phyloP scores from a whole-genome alignment of 345 rosid genomes.

The Gossypium bickii region DNA sequence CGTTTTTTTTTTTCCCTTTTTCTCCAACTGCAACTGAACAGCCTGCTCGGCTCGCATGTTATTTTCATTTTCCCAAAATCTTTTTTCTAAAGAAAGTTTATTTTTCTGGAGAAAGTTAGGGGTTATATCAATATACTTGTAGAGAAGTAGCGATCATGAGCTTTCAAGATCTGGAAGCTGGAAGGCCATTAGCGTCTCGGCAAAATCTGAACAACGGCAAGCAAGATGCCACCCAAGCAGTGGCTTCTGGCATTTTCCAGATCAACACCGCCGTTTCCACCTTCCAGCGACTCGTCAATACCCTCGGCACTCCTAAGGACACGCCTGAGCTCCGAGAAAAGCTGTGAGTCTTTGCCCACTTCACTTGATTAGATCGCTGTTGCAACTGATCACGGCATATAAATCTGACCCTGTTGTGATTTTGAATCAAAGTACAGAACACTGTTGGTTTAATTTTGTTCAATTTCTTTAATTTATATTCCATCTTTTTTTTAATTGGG shows the following conservation, averaged over 20 bases:
- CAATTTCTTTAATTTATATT: neutral
- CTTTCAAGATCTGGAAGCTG: constrained; percentile 92
- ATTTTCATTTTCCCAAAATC: constrained; percentile 4
- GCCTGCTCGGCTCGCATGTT: constrained; percentile 10
- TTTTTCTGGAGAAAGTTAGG: constrained; percentile 21
- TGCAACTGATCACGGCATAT: neutral
- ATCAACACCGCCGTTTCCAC: constrained; percentile 96
- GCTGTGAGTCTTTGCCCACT: constrained; percentile 55
- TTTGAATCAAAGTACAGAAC: neutral
- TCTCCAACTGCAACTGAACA: neutral
- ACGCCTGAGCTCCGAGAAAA: constrained; percentile 93
- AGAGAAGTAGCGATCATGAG: constrained; percentile 45
- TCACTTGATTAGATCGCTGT: neutral
- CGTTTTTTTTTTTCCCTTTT: neutral
- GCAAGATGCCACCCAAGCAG: constrained; percentile 82
- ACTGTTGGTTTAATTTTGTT: constrained; percentile 1
- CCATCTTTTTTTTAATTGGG: neutral
- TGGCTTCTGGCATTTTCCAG: constrained; percentile 95
- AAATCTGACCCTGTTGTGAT: neutral
- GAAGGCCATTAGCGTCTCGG: constrained; percentile 47
- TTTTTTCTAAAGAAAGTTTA: constrained; percentile 1
- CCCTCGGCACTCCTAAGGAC: constrained; percentile 96
- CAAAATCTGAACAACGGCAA: constrained; percentile 48
- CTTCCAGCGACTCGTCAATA: constrained; percentile 85
- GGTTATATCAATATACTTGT: neutral